phyloP scores from a whole-genome alignment of 2,329 filamentous ascomycete genomes.

The Xylaria sp. region DNA sequence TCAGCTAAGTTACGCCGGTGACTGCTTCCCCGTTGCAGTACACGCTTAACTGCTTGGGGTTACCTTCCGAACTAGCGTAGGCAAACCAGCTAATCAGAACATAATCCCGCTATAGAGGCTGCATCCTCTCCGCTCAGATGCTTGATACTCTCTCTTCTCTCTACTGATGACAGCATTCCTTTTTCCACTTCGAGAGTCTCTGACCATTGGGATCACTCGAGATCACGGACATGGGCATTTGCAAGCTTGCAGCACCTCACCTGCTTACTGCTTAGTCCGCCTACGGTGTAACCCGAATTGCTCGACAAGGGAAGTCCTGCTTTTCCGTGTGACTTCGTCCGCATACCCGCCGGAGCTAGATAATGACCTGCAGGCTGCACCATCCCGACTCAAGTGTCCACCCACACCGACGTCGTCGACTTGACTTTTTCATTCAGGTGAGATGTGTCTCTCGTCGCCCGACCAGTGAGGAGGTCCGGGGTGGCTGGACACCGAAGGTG shows the following conservation, averaged over 20 bases:
- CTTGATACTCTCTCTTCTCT: neutral
- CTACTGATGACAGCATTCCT: neutral
- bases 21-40: neutral
- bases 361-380: constrained; percentile 46
- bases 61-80: neutral
- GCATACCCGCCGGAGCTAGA: constrained; percentile 51
- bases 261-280: constrained; percentile 9
- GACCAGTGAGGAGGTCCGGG: constrained; percentile 19
- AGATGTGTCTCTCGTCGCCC: constrained; percentile 33
- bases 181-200: constrained; percentile 1
- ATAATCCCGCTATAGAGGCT: neutral
- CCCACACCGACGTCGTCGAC: constrained; percentile 29
- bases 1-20: constrained; percentile 15
- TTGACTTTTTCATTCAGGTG: constrained; percentile 16
- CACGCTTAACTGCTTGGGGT: neutral
- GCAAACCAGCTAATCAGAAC: neutral
- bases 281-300: constrained; percentile 17
- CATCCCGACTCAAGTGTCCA: constrained; percentile 25
- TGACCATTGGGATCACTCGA: constrained; percentile 10
- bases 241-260: neutral
- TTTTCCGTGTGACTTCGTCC: constrained; percentile 40
- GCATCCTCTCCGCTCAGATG: neutral
- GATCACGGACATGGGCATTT: neutral
- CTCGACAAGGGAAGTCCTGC: constrained; percentile 10
- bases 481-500: constrained; percentile 9